phyloP scores from a whole-genome alignment of 225 moss, liverwort and hornwort genomes.

The Physcomitrellopsis africana region DNA sequence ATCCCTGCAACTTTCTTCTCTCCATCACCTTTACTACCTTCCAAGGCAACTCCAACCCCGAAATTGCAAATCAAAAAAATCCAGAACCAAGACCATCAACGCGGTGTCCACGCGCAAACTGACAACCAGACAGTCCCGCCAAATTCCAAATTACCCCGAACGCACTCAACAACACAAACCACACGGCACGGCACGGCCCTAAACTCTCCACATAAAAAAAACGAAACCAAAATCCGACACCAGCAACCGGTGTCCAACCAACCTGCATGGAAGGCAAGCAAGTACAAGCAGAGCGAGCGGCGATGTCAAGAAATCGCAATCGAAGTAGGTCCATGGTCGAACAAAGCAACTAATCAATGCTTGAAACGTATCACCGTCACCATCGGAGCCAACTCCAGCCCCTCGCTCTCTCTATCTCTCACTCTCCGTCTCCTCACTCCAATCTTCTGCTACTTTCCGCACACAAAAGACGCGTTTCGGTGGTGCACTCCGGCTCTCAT shows the following conservation, averaged over 20 bases:
- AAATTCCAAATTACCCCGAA: conserved; percentile 9
- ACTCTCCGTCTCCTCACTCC: neutral
- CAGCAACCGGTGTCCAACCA: conserved; percentile 11
- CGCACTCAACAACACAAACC: conserved; percentile 6
- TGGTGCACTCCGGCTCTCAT: neutral
- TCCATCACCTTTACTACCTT: neutral
- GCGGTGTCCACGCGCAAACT: neutral
- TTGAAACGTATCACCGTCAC: conserved; percentile 29
- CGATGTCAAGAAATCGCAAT: conserved; percentile 37
- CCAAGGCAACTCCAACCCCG: conserved; percentile 9
- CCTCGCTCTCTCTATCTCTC: neutral
- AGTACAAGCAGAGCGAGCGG: conserved; percentile 29
- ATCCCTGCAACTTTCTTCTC: conserved; percentile 14
- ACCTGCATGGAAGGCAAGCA: conserved; percentile 58
- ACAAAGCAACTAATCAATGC: conserved; percentile 31
- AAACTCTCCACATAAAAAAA: neutral
- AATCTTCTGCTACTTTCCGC: conserved; percentile 13
- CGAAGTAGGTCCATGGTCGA: conserved; percentile 41
- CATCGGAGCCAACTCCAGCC: conserved; percentile 22
- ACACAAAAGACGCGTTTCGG: conserved; percentile 4
- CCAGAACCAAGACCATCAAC: neutral
- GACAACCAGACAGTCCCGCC: conserved; percentile 10
- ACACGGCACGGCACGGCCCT: neutral
- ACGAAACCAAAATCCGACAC: neutral
- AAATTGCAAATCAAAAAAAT: neutral